Base-by-base conservation (phyloP, 345 rosid genomes). In the Eutrema japonicum region DNA sequence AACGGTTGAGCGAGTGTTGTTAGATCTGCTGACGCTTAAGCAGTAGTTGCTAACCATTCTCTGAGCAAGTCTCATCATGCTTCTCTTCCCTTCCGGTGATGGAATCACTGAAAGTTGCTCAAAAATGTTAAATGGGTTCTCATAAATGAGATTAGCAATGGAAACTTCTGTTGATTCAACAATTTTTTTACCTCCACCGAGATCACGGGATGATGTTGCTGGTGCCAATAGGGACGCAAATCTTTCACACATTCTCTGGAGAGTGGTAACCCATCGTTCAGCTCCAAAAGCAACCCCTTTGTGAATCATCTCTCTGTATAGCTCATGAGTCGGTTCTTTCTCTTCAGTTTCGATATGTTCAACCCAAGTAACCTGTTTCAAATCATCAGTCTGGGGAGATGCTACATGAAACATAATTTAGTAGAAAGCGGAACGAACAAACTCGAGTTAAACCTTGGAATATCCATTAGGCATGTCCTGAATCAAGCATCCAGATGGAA, bases 31-130 rank as follows among this genome's bases (percentile, higher is more conserved):
- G 26, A 90, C 86, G 82, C 99, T 90, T 7, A 83, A 52, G 64
- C 98, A 92, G 78, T 87, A 95, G 75, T 71, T 95, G 73, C 69
- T 88, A 8, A 90, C 83, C 99, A 95, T 95, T 78, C 97, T 86
- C 69, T 90, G 98, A 33, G 94, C 87, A 68, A 95, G 98, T 77
- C 85, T 92, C 99, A 95, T 95, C 97, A 92, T 85, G 84, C 97
- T 88, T 78, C 87, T 80, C 82, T 92, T 95, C 54, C 98, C 99
- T 29, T 92, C 99, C 0, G 87, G 84, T 0, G 90, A 86, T 29
- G 98, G 94, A 78, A 87, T 83, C 62, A 86, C 98, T 94, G 85
- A 54, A 35, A 65, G 26, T 75, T 49, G 32, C 16, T 57, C 27
- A 46, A 46, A 1, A 60, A 52, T 10, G 50, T 36, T 68, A 22